phyloP scores from a whole-genome alignment of 495 filamentous ascomycete genomes.

The Chaetomium tenue region DNA sequence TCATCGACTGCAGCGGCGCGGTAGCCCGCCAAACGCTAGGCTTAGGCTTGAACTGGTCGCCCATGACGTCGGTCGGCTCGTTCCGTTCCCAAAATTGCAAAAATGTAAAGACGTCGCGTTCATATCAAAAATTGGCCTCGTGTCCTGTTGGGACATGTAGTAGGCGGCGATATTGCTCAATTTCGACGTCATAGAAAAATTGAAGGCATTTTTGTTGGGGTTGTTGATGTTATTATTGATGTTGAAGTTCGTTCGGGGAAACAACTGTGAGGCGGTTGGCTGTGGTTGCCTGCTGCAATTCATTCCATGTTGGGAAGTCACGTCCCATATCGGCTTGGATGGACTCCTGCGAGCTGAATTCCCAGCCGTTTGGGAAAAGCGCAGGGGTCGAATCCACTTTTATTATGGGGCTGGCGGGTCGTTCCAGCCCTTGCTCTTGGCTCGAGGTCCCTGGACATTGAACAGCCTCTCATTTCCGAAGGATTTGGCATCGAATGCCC shows the following conservation, averaged over 20 bases:
- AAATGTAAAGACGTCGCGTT: neutral
- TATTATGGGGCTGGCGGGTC: constrained; percentile 22
- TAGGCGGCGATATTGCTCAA: neutral
- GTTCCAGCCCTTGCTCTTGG: constrained; percentile 27
- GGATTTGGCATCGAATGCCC: neutral
- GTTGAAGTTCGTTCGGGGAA: neutral
- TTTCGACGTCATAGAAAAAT: neutral
- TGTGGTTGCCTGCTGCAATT: constrained; percentile 13
- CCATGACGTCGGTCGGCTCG: constrained; percentile 22
- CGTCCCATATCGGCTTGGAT: constrained; percentile 23
- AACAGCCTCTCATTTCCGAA: constrained; percentile 1
- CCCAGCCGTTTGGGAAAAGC: constrained; percentile 28
- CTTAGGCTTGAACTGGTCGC: constrained; percentile 18
- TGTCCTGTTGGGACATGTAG: neutral
- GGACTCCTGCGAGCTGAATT: constrained; percentile 8
- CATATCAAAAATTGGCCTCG: neutral
- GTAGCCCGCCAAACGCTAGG: constrained; percentile 33
- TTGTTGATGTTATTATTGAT: neutral
- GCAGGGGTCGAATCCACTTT: constrained; percentile 22
- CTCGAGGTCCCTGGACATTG: constrained; percentile 3
- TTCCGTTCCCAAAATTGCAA: neutral
- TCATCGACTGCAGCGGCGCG: constrained; percentile 28
- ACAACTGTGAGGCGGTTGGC: neutral
- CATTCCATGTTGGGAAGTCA: constrained; percentile 12
- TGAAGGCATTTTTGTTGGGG: neutral